Base-by-base conservation (phyloP, 768 basidiomycete genomes). In the Saitozyma sp. region DNA sequence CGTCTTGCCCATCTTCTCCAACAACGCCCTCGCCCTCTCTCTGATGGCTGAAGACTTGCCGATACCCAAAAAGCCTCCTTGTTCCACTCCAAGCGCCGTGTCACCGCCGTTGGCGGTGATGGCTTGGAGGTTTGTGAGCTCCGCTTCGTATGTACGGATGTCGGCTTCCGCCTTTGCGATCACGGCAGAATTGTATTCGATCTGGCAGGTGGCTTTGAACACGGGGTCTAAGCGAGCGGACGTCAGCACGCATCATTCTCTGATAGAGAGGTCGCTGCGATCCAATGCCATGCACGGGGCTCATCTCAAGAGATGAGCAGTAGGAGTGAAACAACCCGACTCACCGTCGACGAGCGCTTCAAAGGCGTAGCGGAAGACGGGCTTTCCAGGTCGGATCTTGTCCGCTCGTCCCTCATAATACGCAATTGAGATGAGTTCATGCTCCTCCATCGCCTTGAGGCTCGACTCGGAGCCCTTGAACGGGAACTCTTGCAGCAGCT, bases 381-480 rank as follows among this genome's bases (percentile, higher is more conserved):
- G 96, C 78, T 89, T 93, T 38, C 96, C 96, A 1, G 96, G 91
- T 50, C 85, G 84, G 68, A 98, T 89, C 2, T 83, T 84, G 1
- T 91, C 87, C 1, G 94, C 90, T 14, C 91, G 87, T 39, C 92
- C 92, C 64, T 95, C 86, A 17, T 83, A 78, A 7, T 89, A 91
- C 8, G 84, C 84, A 51, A 99, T 88, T 0, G 87, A 82, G 63
- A 99, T 91, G 55, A 98, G 64, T 50, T 80, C 94, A 6, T 88
- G 87, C 64, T 91, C 88, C 75, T 97, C 95, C 86, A 98, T 88
- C 38, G 84, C 85, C 64, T 91, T 84, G 58, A 98, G 74, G 1
- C 90, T 83, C 16, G 82, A 81, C 73, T 95, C 93, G 66, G 93
- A 88, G n/a, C 89, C 91, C 75, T 92, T 93, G 85, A 94, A 96